Evolutionary conservation across 139 green algal genomes (phyloP), one percentile per base, ranked within the genome.

Genomic region (Eudorina sp.): DNA sequence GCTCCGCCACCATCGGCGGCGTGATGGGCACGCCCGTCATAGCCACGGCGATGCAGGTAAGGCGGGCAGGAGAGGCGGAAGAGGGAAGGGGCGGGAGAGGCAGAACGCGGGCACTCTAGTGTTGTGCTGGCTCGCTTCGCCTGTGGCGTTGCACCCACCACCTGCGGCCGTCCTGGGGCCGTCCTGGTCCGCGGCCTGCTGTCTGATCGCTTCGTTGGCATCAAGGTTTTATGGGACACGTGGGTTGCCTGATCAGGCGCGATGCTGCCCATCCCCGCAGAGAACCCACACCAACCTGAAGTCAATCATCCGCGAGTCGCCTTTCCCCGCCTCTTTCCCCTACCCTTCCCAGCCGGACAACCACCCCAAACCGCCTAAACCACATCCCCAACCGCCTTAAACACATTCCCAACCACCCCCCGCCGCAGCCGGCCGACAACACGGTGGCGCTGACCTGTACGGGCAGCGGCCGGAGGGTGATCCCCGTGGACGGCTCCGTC

Each of bases 21-120:
- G 43, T 81, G 45, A n/a, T 81, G 73, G 73, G 73, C 29, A 29
- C 51, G 34, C 75, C 75, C 31, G 8, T 13, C 75, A 27, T 69
- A 48, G 1, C 34, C n/a, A 16, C 46, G 9, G 21, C 48, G 8
- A 83, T 69, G 48, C 41, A 40, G 36, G 77, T 72, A 36, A 41
- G 53, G 11, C 14, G 8, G 13, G 34, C 18, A 40, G 68, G 68
- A 8, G 13, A 14, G 18, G 62, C 11, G 62, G 29, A 13, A 29
- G n/a, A 48, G 68, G 68, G 18, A 4, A 21, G 36, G 31, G 11
- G 64, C 19, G 34, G 34, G 19, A 48, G 34, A 2, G 38, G 68
- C 34, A 25, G 34, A 27, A 51, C 62, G 27, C 16, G 62, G 68
- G 3, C 68, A 48, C 7, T 4, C 14, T n/a, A 25, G 31, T 46